phyloP scores from a whole-genome alignment of 75 land plant genomes.

The Pinus albicaulis region DNA sequence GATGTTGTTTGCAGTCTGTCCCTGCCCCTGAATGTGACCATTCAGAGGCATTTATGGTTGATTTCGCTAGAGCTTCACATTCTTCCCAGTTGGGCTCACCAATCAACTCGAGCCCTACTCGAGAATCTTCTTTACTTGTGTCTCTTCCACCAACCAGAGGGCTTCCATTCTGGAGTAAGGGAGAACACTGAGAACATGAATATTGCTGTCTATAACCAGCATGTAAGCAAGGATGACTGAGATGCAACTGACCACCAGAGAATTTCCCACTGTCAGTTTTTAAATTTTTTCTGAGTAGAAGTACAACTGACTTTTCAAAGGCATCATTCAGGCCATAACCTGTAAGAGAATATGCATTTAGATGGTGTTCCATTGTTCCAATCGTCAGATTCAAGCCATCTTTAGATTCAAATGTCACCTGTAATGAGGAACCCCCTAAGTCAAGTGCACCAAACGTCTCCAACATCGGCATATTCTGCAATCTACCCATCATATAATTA shows the following conservation, averaged over 20 bases:
- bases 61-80: slow-evolving; percentile 76
- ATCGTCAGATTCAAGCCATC: slow-evolving; percentile 65
- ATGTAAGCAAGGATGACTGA: slow-evolving; percentile 89
- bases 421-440: slow-evolving; percentile 95
- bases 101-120: slow-evolving; percentile 37
- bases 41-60: slow-evolving; percentile 74
- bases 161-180: slow-evolving; percentile 32
- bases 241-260: slow-evolving; percentile 35
- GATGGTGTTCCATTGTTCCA: slow-evolving; percentile 71
- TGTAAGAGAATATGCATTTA: slow-evolving; percentile 86
- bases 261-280: slow-evolving; percentile 9
- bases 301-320: slow-evolving; percentile 89
- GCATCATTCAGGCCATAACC: slow-evolving; percentile 99
- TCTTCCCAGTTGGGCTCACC: slow-evolving; percentile 87
- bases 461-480: slow-evolving; percentile 47
- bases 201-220: slow-evolving; percentile 71
- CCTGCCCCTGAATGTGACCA: slow-evolving; percentile 40
- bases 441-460: slow-evolving; percentile 87
- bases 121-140: slow-evolving; percentile 21
- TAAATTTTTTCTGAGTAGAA: slow-evolving; percentile 43
- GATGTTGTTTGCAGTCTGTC: slow-evolving; percentile 53
- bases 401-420: slow-evolving; percentile 89
- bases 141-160: slow-evolving; percentile 24
- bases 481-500: slow-evolving; percentile 61
- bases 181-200: slow-evolving; percentile 66